Evolutionary conservation across 1,284 basidiomycete genomes (phyloP), one percentile per base, ranked within the genome.

Genomic region (Puccinia brachypodii): DNA sequence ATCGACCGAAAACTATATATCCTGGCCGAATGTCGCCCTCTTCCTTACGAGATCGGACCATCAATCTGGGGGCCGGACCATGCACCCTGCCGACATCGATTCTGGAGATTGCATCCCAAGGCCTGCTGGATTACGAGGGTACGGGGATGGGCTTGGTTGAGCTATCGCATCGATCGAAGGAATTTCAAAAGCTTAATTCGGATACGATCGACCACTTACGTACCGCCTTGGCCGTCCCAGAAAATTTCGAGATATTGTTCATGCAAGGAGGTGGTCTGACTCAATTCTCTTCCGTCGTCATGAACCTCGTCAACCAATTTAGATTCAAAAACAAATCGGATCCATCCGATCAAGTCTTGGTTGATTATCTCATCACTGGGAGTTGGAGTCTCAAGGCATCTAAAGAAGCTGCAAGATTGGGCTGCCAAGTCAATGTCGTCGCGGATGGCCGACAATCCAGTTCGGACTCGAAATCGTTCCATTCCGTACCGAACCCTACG

Each of bases 61-160:
- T 93, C 87, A 97, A 98, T 89, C 94, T 98, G 86, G 93, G 94
- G 64, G 92, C 95, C 69, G 95, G 95, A 1, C 95, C 95, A 36
- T 96, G 94, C 40, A 92, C 93, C 0, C 89, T 98, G 47, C 95
- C 95, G 22, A 90, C 91, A 25, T 88, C 90, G 3, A 94, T 97
- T 16, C 91, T 98, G 58, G 73, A 88, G 85, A 91, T 95, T 85
- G 93, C 95, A 1, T 89, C 91, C 40, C 89, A 91, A 83, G 92
- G 91, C 14, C 89, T 98, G 22, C 88, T 98, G 85, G 92, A 97
- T 88, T 98, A 95, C 88, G 89, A 91, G 82, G 89, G 89, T 71
- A 95, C 93, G 3, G 96, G 95, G 47, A 95, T 98, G 84, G 95
- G 95, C 72, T 91, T 98, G 85, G 93, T 94, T 74, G 95, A 98